A percentile compares a stretch with the other conserved stretches of the same genome.
These are phyloP conservation scores for Wickerhamiella allomyrinae DNA, from an alignment of 805 yeast genomes.

Conservation along the genomic window DNA sequence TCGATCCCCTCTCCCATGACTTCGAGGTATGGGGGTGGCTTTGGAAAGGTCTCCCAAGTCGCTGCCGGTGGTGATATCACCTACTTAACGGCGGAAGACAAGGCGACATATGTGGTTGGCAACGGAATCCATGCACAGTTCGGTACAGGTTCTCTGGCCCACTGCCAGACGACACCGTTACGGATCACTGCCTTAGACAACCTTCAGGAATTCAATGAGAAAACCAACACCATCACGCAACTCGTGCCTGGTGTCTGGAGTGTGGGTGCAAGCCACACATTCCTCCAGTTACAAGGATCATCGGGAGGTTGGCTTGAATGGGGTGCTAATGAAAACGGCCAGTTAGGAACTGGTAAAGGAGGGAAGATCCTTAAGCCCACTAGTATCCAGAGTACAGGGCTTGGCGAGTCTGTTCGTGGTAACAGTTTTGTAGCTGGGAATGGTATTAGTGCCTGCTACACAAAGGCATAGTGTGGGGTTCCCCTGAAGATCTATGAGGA, in stretches of 20 bases:
- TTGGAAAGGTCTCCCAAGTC: slow-evolving; percentile 28
- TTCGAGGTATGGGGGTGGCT: slow-evolving; percentile 30
- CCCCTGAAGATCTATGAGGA: too few species aligned
- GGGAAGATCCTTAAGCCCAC: slow-evolving; percentile 31
- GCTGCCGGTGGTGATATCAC: slow-evolving; percentile 62
- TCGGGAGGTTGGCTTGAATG: slow-evolving; percentile 37
- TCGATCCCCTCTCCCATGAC: slow-evolving; percentile 51
- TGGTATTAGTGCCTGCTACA: slow-evolving; percentile 14
- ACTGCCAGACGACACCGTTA: slow-evolving; percentile 55
- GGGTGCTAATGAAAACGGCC: slow-evolving; percentile 79
- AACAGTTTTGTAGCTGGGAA: slow-evolving; percentile 16
- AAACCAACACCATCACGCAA: slow-evolving; percentile 26
- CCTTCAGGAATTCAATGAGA: slow-evolving; percentile 43
- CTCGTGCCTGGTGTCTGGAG: slow-evolving; percentile 39
- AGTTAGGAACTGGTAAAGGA: slow-evolving; percentile 69
- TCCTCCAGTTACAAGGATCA: slow-evolving; percentile 43
- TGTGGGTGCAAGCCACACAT: slow-evolving; percentile 51
- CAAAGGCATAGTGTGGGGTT: slow-evolving; percentile 2
- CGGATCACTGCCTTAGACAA: slow-evolving; percentile 36
- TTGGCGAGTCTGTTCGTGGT: slow-evolving; percentile 4
- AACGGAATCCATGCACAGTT: slow-evolving; percentile 75
- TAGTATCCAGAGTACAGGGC: slow-evolving; percentile 3
- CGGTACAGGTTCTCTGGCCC: slow-evolving; percentile 64
- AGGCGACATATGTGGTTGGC: slow-evolving; percentile 48
- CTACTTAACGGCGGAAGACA: slow-evolving; percentile 28